Percentiles rank a stretch among this genome's conserved stretches.
phyloP scores from a whole-genome alignment of 768 basidiomycete species.

The Phaffia australis region DNA sequence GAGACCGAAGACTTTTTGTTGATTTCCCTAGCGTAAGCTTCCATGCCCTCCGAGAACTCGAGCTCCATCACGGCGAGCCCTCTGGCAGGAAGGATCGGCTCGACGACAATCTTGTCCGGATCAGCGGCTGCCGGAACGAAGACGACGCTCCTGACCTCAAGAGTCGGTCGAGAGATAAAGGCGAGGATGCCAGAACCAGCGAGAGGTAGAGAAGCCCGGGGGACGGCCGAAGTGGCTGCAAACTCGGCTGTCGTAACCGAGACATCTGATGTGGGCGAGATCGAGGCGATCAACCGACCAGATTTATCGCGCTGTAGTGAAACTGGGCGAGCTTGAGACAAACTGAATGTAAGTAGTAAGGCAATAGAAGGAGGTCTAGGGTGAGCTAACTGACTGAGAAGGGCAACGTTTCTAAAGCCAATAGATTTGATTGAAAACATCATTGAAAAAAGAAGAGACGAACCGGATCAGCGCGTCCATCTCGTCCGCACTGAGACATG shows the following conservation, averaged over 20 bases:
- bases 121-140: not conserved
- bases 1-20: too few species aligned
- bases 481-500: constrained; percentile 7
- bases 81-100: not conserved
- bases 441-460: not conserved
- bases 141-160: constrained; percentile 10
- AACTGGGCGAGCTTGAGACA: constrained; percentile 17
- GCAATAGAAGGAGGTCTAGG: not conserved
- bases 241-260: not conserved
- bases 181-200: constrained; percentile 22
- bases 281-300: constrained; percentile 12
- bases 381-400: too few species aligned
- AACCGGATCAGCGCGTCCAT: constrained; percentile 16
- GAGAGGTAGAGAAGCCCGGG: constrained; percentile 6
- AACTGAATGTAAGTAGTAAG: not conserved
- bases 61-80: constrained; percentile 7
- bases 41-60: constrained; percentile 12
- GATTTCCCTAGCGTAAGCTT: constrained; percentile 7
- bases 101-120: not conserved
- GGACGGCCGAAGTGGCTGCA: not conserved
- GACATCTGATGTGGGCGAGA: not conserved
- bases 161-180: constrained; percentile 16
- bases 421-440: not conserved
- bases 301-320: constrained; percentile 4
- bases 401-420: too few species aligned